A percentile compares a stretch with the other conserved stretches of the same genome.
Conservation (phyloP, 208 protist genomes). For the Leishmania mexicana region DNA sequence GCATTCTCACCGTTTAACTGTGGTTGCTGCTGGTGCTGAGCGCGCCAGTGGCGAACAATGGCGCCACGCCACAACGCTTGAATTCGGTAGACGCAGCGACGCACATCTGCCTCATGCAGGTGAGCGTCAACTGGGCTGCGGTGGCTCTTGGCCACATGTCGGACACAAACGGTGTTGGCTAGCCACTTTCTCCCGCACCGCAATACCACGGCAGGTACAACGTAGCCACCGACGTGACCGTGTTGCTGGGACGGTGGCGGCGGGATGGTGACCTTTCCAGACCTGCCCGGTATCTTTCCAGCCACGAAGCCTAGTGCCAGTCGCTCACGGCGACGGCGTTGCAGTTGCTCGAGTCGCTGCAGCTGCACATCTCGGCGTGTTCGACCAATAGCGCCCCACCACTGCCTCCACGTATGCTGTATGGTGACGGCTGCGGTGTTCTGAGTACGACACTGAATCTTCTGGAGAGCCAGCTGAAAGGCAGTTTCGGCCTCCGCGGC, state of each 20-base stretch:
- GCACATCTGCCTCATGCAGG: conserved; percentile 33
- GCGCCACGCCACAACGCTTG: conserved; percentile 48
- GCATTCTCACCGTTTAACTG: not conserved
- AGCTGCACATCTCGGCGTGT: conserved; percentile 46
- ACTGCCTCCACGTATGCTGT: conserved; percentile 62
- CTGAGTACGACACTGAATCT: conserved; percentile 41
- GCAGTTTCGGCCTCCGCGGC: conserved; percentile 15
- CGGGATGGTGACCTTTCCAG: not conserved
- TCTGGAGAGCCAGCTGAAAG: conserved; percentile 31
- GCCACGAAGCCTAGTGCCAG: not conserved
- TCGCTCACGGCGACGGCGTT: conserved; percentile 29
- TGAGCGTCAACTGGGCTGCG: conserved; percentile 2
- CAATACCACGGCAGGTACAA: conserved; percentile 33
- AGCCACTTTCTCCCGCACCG: conserved; percentile 54
- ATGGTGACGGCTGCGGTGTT: conserved; percentile 48
- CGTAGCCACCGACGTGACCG: conserved; percentile 12
- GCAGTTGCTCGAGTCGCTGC: conserved; percentile 52
- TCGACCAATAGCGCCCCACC: conserved; percentile 66
- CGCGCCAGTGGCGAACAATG: not conserved
- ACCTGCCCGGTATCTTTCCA: not conserved
- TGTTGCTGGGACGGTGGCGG: conserved; percentile 14
- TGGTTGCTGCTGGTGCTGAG: not conserved
- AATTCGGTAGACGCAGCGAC: conserved; percentile 20
- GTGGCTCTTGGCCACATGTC: conserved; percentile 35
- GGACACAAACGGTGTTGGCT: conserved; percentile 42